Conservation (phyloP, 2,329 filamentous ascomycete species). For the Gaeumannomyces sp. region DNA sequence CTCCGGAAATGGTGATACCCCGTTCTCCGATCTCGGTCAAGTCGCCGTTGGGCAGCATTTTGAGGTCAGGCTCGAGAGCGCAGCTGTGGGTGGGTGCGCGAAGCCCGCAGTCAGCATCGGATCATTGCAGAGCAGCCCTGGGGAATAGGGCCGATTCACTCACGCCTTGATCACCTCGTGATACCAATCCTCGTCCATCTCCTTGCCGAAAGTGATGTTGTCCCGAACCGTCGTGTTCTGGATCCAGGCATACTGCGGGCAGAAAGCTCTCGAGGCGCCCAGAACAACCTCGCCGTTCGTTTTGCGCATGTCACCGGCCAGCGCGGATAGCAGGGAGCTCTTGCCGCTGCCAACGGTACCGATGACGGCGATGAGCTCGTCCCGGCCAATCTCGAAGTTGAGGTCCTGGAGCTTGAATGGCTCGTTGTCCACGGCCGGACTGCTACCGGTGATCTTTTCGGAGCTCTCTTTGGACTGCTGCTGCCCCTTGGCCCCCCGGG, state of each 20-base stretch:
- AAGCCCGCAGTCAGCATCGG: constrained; percentile 5
- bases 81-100: constrained; percentile 44
- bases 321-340: constrained; percentile 76
- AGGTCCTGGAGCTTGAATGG: constrained; percentile 69
- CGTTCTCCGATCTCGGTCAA: constrained; percentile 90
- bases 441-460: constrained; percentile 37
- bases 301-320: constrained; percentile 91
- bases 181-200: constrained; percentile 72
- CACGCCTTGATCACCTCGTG: constrained; percentile 71
- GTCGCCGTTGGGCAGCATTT: constrained; percentile 89
- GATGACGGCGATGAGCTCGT: constrained; percentile 80
- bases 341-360: constrained; percentile 88
- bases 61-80: constrained; percentile 75
- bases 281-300: constrained; percentile 67
- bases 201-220: constrained; percentile 87
- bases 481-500: constrained; percentile 29
- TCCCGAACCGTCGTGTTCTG: constrained; percentile 83
- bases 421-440: constrained; percentile 45
- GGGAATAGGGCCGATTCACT: constrained; percentile 25
- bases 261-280: constrained; percentile 79
- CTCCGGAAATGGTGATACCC: constrained; percentile 91
- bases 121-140: not conserved
- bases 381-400: constrained; percentile 60
- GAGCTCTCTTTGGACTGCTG: constrained; percentile 23
- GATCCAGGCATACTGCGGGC: constrained; percentile 96